phyloP scores from a whole-genome alignment of 108 stramenopile genomes.

The Cyclostephanos tholiformis region DNA sequence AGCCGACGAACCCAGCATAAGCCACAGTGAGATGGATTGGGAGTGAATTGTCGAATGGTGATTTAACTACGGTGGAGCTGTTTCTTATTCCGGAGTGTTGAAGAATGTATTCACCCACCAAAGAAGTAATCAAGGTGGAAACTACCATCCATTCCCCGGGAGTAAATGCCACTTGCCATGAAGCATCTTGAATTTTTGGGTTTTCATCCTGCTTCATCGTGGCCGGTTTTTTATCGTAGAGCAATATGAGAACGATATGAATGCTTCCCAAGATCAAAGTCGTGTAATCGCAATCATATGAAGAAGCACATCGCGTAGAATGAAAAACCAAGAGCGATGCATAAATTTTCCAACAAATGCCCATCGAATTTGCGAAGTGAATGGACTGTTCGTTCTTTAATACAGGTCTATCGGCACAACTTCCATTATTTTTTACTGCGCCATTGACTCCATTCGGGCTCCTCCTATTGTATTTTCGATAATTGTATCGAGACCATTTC shows the following conservation, averaged over 20 bases:
- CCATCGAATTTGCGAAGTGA: conserved; percentile 4
- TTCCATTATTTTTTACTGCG: neutral
- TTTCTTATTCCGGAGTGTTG: conserved; percentile 3
- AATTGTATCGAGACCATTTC: conserved; percentile 8
- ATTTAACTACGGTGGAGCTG: neutral
- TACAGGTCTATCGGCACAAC: neutral
- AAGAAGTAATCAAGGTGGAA: conserved; percentile 34
- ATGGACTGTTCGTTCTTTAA: neutral
- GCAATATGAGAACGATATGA: conserved; percentile 16
- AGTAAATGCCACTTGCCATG: conserved; percentile 49
- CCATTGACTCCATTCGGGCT: neutral
- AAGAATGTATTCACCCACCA: conserved; percentile 36
- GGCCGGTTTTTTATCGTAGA: conserved; percentile 4
- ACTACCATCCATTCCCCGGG: conserved; percentile 52
- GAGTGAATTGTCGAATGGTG: conserved; percentile 8
- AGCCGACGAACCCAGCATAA: conserved; percentile 48
- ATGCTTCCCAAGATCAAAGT: conserved; percentile 4
- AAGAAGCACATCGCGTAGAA: neutral
- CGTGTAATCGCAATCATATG: neutral
- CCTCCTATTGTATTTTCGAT: conserved; percentile 12
- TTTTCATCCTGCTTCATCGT: neutral
- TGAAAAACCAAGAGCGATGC: neutral
- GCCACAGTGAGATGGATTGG: conserved; percentile 29
- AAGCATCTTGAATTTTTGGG: neutral
- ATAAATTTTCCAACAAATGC: conserved; percentile 33